phyloP scores from a whole-genome alignment of 495 filamentous ascomycete genomes.

The Aspergillus nidulans region DNA sequence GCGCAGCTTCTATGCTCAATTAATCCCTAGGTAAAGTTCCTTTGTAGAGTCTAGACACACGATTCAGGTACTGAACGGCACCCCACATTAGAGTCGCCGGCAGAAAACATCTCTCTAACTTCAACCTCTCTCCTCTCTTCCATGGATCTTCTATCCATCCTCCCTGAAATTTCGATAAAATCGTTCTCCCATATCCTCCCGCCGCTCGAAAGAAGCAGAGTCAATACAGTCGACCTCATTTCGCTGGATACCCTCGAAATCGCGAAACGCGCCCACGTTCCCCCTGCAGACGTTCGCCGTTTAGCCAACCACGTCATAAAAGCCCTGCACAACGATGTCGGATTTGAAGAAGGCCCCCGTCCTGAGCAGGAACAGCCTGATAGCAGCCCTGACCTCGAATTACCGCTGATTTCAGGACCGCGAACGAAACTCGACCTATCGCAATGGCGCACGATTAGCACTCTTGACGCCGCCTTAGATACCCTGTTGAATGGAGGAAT shows the following conservation, averaged over 20 bases:
- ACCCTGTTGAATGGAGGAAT: constrained; percentile 78
- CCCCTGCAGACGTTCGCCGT: constrained; percentile 70
- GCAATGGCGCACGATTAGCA: constrained; percentile 67
- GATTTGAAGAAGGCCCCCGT: constrained; percentile 29
- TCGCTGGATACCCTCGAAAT: constrained; percentile 79
- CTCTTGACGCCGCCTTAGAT: constrained; percentile 72
- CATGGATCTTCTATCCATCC: constrained; percentile 80
- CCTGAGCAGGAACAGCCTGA: constrained; percentile 19
- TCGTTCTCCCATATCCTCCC: constrained; percentile 70
- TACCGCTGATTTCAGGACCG: constrained; percentile 17
- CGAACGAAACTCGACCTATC: constrained; percentile 29
- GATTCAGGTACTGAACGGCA: no score
- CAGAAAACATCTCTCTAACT: background rate
- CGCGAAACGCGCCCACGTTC: constrained; percentile 79
- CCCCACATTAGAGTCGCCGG: no score
- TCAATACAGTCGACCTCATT: constrained; percentile 82
- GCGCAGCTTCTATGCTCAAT: no score
- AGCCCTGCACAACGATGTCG: constrained; percentile 62
- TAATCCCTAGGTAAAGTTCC: no score
- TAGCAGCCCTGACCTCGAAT: constrained; percentile 25
- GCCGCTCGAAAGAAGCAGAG: constrained; percentile 65
- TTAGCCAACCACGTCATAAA: constrained; percentile 59
- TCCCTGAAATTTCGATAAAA: constrained; percentile 72
- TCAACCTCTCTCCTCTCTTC: constrained; percentile 1
- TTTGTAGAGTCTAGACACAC: no score